Evolutionary conservation across 2,329 filamentous ascomycete species (phyloP).

Genomic region (Penicillium sp.): DNA sequence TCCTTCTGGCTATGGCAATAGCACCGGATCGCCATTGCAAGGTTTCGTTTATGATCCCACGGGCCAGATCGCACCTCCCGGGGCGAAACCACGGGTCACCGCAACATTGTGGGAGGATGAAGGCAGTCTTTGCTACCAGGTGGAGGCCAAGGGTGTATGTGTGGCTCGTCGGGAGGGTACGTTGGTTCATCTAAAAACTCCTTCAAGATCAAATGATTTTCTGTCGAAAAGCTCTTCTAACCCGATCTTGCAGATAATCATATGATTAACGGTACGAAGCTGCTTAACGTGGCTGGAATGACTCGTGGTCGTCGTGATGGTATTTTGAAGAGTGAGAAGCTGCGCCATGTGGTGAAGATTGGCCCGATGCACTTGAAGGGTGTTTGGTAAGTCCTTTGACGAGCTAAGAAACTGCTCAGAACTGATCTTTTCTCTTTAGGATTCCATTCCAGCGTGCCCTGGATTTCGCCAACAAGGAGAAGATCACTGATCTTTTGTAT

Average conservation of each 20-base stretch:
- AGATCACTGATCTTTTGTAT: constrained; percentile 94
- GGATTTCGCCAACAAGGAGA: constrained; percentile 99
- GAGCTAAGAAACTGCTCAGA: too few relatives aligned
- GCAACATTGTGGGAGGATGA: constrained; percentile 98
- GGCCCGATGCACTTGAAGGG: constrained; percentile 99
- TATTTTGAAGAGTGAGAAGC: constrained; percentile 96
- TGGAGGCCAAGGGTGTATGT: constrained; percentile 93
- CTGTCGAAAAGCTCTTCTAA: background rate
- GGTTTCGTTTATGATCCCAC: constrained; percentile 72
- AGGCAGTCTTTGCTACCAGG: constrained; percentile 95
- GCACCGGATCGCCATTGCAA: constrained; percentile 45
- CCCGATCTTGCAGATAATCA: constrained; percentile 72
- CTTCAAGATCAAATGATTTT: background rate
- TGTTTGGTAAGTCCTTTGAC: constrained; percentile 72
- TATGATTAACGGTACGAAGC: constrained; percentile 98
- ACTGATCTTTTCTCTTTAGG: constrained; percentile 54
- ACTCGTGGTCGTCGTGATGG: constrained; percentile 92
- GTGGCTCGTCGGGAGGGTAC: constrained; percentile 89
- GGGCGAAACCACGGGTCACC: constrained; percentile 94
- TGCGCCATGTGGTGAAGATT: constrained; percentile 96
- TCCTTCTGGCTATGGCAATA: constrained; percentile 45
- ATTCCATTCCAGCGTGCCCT: constrained; percentile 97
- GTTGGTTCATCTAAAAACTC: constrained; percentile 21
- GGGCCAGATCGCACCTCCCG: constrained; percentile 88
- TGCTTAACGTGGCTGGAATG: constrained; percentile 97